Base-by-base conservation (phyloP, 768 basidiomycete genomes). In the Kwoniella heveanensis region DNA sequence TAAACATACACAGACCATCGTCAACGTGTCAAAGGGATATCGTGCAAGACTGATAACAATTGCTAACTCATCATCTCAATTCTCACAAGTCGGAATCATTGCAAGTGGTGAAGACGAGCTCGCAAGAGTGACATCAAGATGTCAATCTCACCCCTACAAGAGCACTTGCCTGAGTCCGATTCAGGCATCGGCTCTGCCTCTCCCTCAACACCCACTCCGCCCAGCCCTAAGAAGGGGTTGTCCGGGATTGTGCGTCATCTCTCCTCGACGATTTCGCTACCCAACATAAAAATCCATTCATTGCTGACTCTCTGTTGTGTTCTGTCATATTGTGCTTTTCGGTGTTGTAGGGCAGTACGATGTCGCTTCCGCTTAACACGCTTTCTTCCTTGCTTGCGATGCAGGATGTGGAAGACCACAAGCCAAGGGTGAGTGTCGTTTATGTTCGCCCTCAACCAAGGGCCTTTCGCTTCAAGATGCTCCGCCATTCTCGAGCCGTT, bases 401-500 rank as follows among this genome's bases (percentile, higher is more conserved):
- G 61, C 76, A 77, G 65, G 72, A 73, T 61, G 62, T 68, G 19
- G 76, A 77, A 51, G 72, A 75, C 53, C 60, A 74, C 46, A 77
- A 77, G 57, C 76, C 76, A 8, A 30, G 67, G 13, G 76, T 77
- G 44, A 64, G 74, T 60, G 32, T 32, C n/a, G n/a, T n/a, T n/a
- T n/a, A n/a, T n/a, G n/a, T n/a, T n/a, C n/a, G n/a, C n/a, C n/a
- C n/a, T n/a, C n/a, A n/a, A n/a, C n/a, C n/a, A n/a, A n/a, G n/a
- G n/a, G n/a, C n/a, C n/a, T n/a, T n/a, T n/a, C n/a, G n/a, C n/a
- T 36, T 36, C 32, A 36, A 13, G 7, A 7, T 36, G 32, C 32
- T 25, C 1, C 9, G 1, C 26, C 7, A 0, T 37, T 36, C 22
- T 19, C 21, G 6, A 25, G 10, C 5, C 17, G n/a, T 13, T 27